Evolutionary conservation across 106 monocot genomes (phyloP), one percentile per base, ranked within the genome.

Genomic region (Dendrobium huoshanense): DNA sequence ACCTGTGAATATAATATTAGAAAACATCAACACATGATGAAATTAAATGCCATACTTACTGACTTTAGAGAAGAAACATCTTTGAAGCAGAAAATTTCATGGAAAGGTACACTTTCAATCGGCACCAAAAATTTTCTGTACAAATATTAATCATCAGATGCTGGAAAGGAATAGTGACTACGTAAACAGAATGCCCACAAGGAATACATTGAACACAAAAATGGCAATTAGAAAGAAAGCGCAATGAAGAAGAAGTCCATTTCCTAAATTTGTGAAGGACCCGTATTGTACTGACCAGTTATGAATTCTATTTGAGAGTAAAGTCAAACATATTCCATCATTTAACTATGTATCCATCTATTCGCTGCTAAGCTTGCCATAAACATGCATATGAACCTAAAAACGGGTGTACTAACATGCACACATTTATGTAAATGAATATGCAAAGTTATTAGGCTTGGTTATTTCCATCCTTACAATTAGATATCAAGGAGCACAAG

Each of bases 11-110:
- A 82, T 70, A 79, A 65, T 20, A 72, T 29, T 11, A 37, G 33
- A 37, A 75, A 27, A 51, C n/a, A 31, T 80, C 19, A 19, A 75
- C 79, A 74, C 43, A 33, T 51, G 13, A 15, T 51, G 51, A 74
- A 74, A 76, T 48, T 76, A 51, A 49, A 51, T 49, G 76, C 49
- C 49, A 75, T 19, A 88, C 92, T 94, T 91, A 92, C 97, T 22
- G 73, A 78, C 84, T 89, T 90, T 33, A 98, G 82, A 80, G 87
- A 67, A 22, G 83, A 83, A 72, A 92, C 94, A 86, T 88, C 79
- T 80, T 83, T 89, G 84, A 94, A 98, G 85, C 89, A 92, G 56
- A 98, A 58, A 24, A 98, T 89, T 89, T 98, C 94, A 86, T 98
- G 94, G 76, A 92, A 89, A 55, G 89, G 85, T 44, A 84, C 31